phyloP scores from a whole-genome alignment of 345 rosid genomes.

The Mallotus nudiflorus region DNA sequence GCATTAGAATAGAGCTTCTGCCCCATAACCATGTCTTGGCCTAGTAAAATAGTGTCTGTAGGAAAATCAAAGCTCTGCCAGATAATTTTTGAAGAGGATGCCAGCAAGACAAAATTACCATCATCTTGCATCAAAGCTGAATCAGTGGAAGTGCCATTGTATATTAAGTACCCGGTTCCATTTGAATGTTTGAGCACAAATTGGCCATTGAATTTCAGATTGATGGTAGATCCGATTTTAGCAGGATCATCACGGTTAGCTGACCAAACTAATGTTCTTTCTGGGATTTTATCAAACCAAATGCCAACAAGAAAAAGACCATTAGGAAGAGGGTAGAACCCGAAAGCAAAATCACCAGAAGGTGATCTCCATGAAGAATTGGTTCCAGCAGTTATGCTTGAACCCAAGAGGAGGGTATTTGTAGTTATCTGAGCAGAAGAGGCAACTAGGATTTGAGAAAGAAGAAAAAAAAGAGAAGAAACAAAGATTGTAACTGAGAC shows the following conservation, averaged over 20 bases:
- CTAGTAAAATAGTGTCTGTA: slow-evolving; percentile 26
- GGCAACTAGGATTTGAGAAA: not conserved
- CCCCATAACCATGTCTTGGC: slow-evolving; percentile 30
- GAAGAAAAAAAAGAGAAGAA: not conserved
- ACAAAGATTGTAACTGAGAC: slow-evolving; percentile 4
- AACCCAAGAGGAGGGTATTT: slow-evolving; percentile 18
- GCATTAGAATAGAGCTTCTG: slow-evolving; percentile 28
- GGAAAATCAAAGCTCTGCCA: slow-evolving; percentile 40
- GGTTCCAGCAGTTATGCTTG: slow-evolving; percentile 25
- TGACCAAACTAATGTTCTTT: slow-evolving; percentile 35
- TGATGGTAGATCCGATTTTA: slow-evolving; percentile 21
- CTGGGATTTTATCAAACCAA: slow-evolving; percentile 34
- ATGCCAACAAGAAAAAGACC: slow-evolving; percentile 34
- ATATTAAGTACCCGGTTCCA: slow-evolving; percentile 17
- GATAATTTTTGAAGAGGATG: slow-evolving; percentile 15
- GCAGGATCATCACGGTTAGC: slow-evolving; percentile 39
- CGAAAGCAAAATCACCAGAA: slow-evolving; percentile 36
- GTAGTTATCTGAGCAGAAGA: slow-evolving; percentile 21
- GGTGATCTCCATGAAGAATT: slow-evolving; percentile 34
- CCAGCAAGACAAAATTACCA: slow-evolving; percentile 30
- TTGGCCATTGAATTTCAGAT: slow-evolving; percentile 26
- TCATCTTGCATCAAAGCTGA: slow-evolving; percentile 26
- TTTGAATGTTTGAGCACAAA: slow-evolving; percentile 29
- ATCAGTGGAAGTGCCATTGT: slow-evolving; percentile 21
- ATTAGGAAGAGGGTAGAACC: slow-evolving; percentile 27